Evolutionary conservation across 202 grass and related monocot genomes (phyloP).

Genomic region (Alloteropsis angusta): DNA sequence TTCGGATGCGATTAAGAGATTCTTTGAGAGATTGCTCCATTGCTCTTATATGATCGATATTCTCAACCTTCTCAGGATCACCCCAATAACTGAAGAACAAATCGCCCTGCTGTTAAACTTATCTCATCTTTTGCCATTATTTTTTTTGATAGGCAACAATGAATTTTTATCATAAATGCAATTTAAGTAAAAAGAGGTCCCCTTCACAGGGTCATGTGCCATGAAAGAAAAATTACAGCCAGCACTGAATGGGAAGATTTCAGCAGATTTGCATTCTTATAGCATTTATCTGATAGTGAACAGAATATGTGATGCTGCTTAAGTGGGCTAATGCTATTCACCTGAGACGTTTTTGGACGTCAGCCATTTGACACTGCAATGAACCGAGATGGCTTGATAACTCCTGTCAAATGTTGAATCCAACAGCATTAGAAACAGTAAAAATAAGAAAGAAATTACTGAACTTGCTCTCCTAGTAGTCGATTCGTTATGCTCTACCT

Average conservation of each 20-base stretch:
- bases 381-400: conserved; percentile 46
- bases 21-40: conserved; percentile 79
- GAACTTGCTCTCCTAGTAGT: background rate
- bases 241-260: conserved; percentile 33
- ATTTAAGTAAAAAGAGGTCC: background rate
- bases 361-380: conserved; percentile 44
- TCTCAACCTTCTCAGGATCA: conserved; percentile 56
- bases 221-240: conserved; percentile 27
- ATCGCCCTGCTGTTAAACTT: background rate
- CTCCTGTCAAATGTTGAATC: conserved; percentile 32
- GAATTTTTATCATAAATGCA: conserved; percentile 30
- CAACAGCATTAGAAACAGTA: conserved; percentile 16
- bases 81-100: conserved; percentile 68
- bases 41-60: conserved; percentile 62
- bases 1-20: conserved; percentile 45
- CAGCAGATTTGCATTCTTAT: conserved; percentile 28
- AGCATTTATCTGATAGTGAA: conserved; percentile 13
- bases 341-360: conserved; percentile 50
- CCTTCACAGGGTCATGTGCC: background rate
- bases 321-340: conserved; percentile 15
- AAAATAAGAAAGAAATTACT: conserved; percentile 2
- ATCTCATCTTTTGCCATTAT: background rate
- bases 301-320: background rate
- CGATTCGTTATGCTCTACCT: conserved; percentile 37
- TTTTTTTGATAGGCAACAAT: conserved; percentile 18